A percentile compares a stretch with the other conserved stretches of the same genome.
Conservation (phyloP, 305 asterid species). For the Ruellia speciosa region DNA sequence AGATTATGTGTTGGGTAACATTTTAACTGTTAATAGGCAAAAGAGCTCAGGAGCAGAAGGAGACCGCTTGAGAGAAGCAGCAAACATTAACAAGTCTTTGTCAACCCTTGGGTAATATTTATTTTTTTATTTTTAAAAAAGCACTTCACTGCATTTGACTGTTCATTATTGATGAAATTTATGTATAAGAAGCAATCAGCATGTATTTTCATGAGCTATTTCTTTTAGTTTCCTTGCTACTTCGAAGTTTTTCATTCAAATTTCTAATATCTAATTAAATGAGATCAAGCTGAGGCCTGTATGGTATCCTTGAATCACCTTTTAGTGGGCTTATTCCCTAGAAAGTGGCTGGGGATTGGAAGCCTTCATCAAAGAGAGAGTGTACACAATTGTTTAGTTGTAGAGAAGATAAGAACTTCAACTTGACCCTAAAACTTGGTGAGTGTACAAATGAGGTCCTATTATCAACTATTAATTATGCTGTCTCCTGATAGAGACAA, state of each 20-base stretch:
- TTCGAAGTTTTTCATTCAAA: not conserved
- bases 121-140: not conserved
- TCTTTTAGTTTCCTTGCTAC: not conserved
- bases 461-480: no score
- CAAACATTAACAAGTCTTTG: constrained; percentile 74
- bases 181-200: not conserved
- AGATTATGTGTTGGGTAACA: constrained; percentile 13
- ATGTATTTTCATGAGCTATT: not conserved
- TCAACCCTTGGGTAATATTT: constrained; percentile 69
- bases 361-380: not conserved
- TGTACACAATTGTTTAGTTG: not conserved
- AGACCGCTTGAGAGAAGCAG: constrained; percentile 83
- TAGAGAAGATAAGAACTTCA: not conserved
- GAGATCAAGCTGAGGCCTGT: not conserved
- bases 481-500: not conserved
- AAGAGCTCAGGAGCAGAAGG: constrained; percentile 89
- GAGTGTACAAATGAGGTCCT: not conserved
- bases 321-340: not conserved
- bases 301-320: not conserved
- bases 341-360: not conserved
- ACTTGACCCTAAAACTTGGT: not conserved
- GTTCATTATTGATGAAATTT: not conserved
- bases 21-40: constrained; percentile 44
- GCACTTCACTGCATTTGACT: not conserved
- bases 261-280: constrained; percentile 8